Percentiles rank a stretch among this genome's conserved stretches.
These are phyloP conservation scores for Lasiosphaeria miniovina DNA, from an alignment of 495 filamentous ascomycete species.

Conservation along the genomic window DNA sequence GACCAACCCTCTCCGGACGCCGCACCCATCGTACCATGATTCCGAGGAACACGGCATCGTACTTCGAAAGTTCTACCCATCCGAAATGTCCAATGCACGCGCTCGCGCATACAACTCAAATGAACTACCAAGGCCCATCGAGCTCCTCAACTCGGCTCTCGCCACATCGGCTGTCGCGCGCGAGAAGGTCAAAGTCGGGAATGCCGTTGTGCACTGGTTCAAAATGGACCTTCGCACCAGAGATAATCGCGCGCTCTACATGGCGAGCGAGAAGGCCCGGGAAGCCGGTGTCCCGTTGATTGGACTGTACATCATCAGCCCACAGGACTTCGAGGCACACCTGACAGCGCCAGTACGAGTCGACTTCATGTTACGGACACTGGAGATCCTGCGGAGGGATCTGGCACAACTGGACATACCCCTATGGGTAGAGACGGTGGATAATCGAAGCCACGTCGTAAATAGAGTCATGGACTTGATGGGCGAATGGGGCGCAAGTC, in stretches of 20 bases:
- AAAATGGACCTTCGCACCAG: slow-evolving; percentile 72
- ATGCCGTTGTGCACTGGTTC: slow-evolving; percentile 87
- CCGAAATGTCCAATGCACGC: slow-evolving; percentile 76
- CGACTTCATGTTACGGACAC: slow-evolving; percentile 72
- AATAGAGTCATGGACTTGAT: slow-evolving; percentile 65
- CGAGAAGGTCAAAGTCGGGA: slow-evolving; percentile 44
- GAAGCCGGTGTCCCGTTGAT: slow-evolving; percentile 66
- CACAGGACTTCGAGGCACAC: slow-evolving; percentile 84
- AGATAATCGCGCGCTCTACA: slow-evolving; percentile 71
- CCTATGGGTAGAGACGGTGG: slow-evolving; percentile 68
- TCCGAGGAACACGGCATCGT: slow-evolving; percentile 69
- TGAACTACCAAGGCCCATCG: slow-evolving; percentile 66
- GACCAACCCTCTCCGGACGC: slow-evolving; percentile 32
- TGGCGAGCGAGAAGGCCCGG: slow-evolving; percentile 65
- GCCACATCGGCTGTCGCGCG: slow-evolving; percentile 49
- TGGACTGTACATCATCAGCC: slow-evolving; percentile 75
- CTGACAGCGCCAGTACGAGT: slow-evolving; percentile 67
- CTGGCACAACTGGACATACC: slow-evolving; percentile 73
- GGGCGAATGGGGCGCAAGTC: slow-evolving; percentile 70
- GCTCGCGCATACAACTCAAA: slow-evolving; percentile 67
- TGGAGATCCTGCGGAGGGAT: slow-evolving; percentile 63
- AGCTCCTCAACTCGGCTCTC: slow-evolving; percentile 54
- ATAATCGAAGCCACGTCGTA: slow-evolving; percentile 61
- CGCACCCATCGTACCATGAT: slow-evolving; percentile 42
- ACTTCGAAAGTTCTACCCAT: slow-evolving; percentile 77